Percentiles rank a stretch among this genome's conserved stretches.
Evolutionary conservation across 176 grass and related monocot species (phyloP).

Genomic region (Ensete ventricosum): DNA sequence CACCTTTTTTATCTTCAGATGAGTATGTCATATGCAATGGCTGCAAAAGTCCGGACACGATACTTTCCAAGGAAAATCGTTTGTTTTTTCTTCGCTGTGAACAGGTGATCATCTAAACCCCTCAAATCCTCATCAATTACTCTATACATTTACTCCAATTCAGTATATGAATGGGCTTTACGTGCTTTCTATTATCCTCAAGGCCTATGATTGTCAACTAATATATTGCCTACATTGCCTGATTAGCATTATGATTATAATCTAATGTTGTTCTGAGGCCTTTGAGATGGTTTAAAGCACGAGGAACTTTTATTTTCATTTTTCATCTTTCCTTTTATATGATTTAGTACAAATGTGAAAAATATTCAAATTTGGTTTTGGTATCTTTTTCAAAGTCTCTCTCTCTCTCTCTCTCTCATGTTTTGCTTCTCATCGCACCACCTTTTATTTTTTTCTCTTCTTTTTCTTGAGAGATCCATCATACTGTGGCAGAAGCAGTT

Average conservation of each 20-base stretch:
- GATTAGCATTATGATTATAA: background rate
- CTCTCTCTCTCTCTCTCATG: too few species aligned
- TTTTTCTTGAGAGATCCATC: too few species aligned
- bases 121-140: background rate
- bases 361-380: too few species aligned
- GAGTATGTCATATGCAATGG: conserved; percentile 38
- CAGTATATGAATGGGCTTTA: background rate
- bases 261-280: conserved; percentile 3
- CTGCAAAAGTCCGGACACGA: conserved; percentile 14
- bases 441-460: too few species aligned
- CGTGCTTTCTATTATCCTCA: background rate
- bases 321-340: background rate
- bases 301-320: too few species aligned
- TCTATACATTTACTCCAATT: background rate
- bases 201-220: background rate
- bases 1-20: background rate
- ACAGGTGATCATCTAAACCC: conserved; percentile 39
- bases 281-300: background rate
- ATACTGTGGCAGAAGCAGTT: too few species aligned
- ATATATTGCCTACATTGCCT: conserved; percentile 10
- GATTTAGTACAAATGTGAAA: background rate
- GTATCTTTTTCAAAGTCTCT: too few species aligned
- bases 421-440: too few species aligned
- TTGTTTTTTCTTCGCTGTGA: conserved; percentile 23
- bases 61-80: conserved; percentile 8